Evolutionary conservation across 2,329 filamentous ascomycete genomes (phyloP).

Genomic region (Sporothrix schenckii): DNA sequence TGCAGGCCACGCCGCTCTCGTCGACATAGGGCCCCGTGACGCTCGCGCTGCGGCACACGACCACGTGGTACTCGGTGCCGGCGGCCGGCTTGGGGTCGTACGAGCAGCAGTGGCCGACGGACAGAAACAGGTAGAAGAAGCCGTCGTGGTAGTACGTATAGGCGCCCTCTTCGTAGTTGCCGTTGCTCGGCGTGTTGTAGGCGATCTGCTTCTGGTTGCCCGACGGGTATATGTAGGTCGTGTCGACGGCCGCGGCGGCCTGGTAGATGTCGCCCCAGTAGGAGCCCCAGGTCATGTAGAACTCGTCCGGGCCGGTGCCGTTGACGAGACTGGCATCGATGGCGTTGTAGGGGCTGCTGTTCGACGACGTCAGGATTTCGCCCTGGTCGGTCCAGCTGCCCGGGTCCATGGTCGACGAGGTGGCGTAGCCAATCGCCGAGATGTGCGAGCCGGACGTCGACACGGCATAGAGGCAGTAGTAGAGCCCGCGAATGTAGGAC

Average conservation of each 20-base stretch:
- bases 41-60: conserved; percentile 61
- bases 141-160: conserved; percentile 58
- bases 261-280: conserved; percentile 67
- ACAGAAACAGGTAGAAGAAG: conserved; percentile 69
- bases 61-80: conserved; percentile 64
- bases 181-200: conserved; percentile 27
- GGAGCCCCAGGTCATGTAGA: conserved; percentile 47
- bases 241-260: conserved; percentile 54
- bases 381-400: conserved; percentile 65
- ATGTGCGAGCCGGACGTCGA: conserved; percentile 62
- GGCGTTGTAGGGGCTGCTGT: conserved; percentile 53
- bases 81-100: conserved; percentile 25
- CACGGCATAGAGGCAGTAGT: conserved; percentile 54
- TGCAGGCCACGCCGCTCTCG: conserved; percentile 56
- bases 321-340: conserved; percentile 63
- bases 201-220: conserved; percentile 28
- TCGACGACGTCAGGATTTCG: conserved; percentile 53
- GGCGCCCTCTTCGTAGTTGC: conserved; percentile 55
- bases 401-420: conserved; percentile 49
- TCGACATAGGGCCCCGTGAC: conserved; percentile 62
- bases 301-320: conserved; percentile 47
- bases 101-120: conserved; percentile 50
- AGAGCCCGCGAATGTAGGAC: conserved; percentile 56
- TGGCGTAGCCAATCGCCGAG: conserved; percentile 43
- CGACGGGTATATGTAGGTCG: conserved; percentile 34